Evolutionary conservation across 805 yeast genomes (phyloP).

Genomic region (Pichia sporocuriosa): DNA sequence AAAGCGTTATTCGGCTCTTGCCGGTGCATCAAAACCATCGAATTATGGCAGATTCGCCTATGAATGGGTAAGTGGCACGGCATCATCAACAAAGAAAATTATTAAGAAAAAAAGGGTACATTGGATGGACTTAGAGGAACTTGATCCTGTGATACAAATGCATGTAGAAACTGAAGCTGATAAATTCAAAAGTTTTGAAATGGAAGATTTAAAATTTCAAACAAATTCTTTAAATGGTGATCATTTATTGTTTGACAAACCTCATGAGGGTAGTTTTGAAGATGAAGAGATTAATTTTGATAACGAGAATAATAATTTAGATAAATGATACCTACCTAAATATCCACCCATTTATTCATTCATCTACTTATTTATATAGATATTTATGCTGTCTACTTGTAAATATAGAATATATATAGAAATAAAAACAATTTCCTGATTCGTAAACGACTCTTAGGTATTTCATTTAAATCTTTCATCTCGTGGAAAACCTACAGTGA

Average conservation of each 20-base stretch:
- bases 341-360: too few species aligned
- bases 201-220: conserved; percentile 5
- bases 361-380: too few species aligned
- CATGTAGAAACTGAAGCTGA: conserved; percentile 7
- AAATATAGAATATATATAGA: too few species aligned
- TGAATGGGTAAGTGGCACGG: conserved; percentile 9
- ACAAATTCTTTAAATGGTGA: not conserved
- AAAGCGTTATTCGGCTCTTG: conserved; percentile 5
- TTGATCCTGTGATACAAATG: too few species aligned
- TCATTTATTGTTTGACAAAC: not conserved
- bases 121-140: conserved; percentile 20
- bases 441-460: too few species aligned
- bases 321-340: too few species aligned
- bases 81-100: not conserved
- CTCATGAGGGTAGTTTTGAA: conserved; percentile 7
- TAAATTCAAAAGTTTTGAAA: conserved; percentile 6
- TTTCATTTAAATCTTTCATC: too few species aligned
- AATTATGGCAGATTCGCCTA: conserved; percentile 6
- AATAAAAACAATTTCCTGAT: too few species aligned
- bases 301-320: too few species aligned
- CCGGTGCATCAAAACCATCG: conserved; percentile 3
- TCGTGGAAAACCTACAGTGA: too few species aligned
- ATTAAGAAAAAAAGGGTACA: conserved; percentile 30
- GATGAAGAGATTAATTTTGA: not conserved
- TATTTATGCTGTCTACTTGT: too few species aligned